phyloP scores from a whole-genome alignment of 495 filamentous ascomycete species.

The Penicillium herquei region DNA sequence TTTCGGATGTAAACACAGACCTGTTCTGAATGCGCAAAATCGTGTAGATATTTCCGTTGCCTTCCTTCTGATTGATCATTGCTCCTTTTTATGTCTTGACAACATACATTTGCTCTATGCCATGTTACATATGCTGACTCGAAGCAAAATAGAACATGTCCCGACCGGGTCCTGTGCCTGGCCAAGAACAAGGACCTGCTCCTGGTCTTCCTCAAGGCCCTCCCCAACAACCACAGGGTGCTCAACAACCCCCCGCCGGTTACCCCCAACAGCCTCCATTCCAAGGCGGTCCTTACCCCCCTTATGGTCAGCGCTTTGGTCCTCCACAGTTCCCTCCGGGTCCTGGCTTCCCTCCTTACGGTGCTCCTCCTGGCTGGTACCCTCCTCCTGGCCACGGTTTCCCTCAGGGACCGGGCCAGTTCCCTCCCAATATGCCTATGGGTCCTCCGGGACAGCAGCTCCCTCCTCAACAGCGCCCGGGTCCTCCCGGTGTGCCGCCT shows the following conservation, averaged over 20 bases:
- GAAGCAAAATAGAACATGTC: constrained; percentile 36
- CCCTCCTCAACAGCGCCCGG: constrained; percentile 45
- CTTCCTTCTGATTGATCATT: constrained; percentile 86
- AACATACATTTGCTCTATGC: constrained; percentile 3
- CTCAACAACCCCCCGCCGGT: constrained; percentile 43
- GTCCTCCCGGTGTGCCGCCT: constrained; percentile 28
- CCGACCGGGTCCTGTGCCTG: constrained; percentile 23
- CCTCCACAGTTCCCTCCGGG: constrained; percentile 62
- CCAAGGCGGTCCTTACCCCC: constrained; percentile 45
- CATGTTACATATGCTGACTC: constrained; percentile 23
- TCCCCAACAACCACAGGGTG: constrained; percentile 41
- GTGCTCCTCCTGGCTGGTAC: constrained; percentile 74
- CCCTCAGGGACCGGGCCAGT: constrained; percentile 60
- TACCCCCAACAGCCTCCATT: constrained; percentile 54
- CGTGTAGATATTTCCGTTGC: constrained; percentile 98
- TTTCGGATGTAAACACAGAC: constrained; percentile 58
- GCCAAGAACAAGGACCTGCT: constrained; percentile 30
- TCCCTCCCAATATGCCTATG: constrained; percentile 50
- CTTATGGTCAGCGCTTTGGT: constrained; percentile 55
- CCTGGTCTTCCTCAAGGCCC: constrained; percentile 41
- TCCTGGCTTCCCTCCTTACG: constrained; percentile 55
- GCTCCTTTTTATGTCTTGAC: constrained; percentile 1
- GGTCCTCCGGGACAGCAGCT: constrained; percentile 52
- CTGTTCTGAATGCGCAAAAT: constrained; percentile 81
- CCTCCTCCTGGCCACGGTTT: constrained; percentile 79